Base-by-base conservation (phyloP, 805 yeast species). In the Saccharomycopsis sp. region DNA sequence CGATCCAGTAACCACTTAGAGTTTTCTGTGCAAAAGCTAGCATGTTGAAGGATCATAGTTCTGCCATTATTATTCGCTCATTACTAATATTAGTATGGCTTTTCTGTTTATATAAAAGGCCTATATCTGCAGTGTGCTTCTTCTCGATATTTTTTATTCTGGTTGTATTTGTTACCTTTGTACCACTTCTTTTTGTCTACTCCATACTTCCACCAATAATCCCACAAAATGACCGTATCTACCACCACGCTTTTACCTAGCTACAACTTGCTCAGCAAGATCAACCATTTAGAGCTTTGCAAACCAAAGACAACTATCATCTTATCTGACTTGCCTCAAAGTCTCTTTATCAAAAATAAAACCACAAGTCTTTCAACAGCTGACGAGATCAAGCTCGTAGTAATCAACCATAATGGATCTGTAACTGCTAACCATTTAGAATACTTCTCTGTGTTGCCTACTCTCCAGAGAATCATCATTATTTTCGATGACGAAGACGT, bases 271-370 rank as follows among this genome's bases (percentile, higher is more conserved):
- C 5, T 44, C 49, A 44, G 49, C 22, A 44, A n/a, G 22, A 44
- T 44, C 49, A 44, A 44, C 20, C 19, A 44, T 44, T 44, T 44
- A 12, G 49, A 44, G 22, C 44, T 25, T 51, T 14, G 52, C 5
- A 57, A 22, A 44, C 62, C 62, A 35, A 49, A 42, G 41, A 53
- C 62, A 41, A 59, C 62, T 3, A 57, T 59, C 15, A 59, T 59
- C 34, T 20, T 59, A 19, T 19, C 41, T 3, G 60, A 54, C 19
- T 25, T 59, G 38, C 58, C 62, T 2, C 24, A 47, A 17, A 15
- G 38, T 7, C 47, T 56, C 17, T 58, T 57, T 42, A 22, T 41
- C 42, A 54, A 56, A 23, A 56, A 19, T 29, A 49, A 20, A 29
- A 20, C 52, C 14, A 47, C 55, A 24, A 53, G 51, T 20, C 20